These are phyloP conservation scores for Pleurostoma richardsiae DNA, from an alignment of 2,329 filamentous ascomycete species.

Conservation along the genomic window DNA sequence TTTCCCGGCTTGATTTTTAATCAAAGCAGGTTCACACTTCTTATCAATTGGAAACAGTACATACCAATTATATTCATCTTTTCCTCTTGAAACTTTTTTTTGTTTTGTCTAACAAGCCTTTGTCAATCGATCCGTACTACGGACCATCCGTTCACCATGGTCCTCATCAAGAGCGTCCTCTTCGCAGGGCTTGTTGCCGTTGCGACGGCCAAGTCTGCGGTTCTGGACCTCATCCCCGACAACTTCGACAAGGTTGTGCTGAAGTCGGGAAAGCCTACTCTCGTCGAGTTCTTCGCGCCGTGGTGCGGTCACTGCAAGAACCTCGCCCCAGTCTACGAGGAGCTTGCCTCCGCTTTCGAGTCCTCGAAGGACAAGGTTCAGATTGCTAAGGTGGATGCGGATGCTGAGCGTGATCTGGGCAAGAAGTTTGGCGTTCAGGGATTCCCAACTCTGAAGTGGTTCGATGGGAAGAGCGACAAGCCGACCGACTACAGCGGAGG, in stretches of 20 bases:
- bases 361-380: conserved; percentile 67
- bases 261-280: conserved; percentile 87
- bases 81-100: conserved; percentile 1
- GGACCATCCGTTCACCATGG: conserved; percentile 32
- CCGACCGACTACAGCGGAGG: conserved; percentile 83
- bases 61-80: not conserved
- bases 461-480: conserved; percentile 87
- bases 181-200: conserved; percentile 49
- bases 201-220: conserved; percentile 69
- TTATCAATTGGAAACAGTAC: not conserved
- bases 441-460: conserved; percentile 96
- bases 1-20: conserved; percentile 1
- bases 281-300: conserved; percentile 97
- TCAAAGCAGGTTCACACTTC: not conserved
- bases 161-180: conserved; percentile 56
- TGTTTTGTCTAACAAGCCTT: conserved; percentile 1
- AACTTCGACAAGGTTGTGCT: conserved; percentile 93
- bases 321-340: conserved; percentile 90
- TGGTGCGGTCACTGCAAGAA: conserved; percentile 99
- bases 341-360: conserved; percentile 72
- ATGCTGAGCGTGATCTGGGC: conserved; percentile 78
- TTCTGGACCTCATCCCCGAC: conserved; percentile 79
- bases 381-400: conserved; percentile 95
- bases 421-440: conserved; percentile 86
- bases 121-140: too few species aligned